Evolutionary conservation across 2,329 filamentous ascomycete species (phyloP), one percentile per base, ranked within the genome.

Genomic region (Cladosporium oxysporum): DNA sequence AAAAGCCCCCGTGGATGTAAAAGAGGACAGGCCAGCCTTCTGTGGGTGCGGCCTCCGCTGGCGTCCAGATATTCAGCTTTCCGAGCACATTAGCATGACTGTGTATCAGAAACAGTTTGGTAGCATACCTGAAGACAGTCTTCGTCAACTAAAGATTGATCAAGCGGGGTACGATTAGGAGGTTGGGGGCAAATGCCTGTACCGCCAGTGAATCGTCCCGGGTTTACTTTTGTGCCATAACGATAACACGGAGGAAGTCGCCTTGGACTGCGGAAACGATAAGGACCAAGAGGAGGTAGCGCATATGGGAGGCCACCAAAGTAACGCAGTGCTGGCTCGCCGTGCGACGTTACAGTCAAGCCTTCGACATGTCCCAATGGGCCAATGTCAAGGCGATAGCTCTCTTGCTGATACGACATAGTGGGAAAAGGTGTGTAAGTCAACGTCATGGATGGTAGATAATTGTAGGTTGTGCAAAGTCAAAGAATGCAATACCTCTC

Each of bases 241-340:
- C 78, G 77, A 71, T 83, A 85, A 28, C 79, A 79, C 11, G 77
- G 64, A 1, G 84, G 81, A 1, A 87, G 74, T 5, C 76, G 75
- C 29, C 79, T 79, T 8, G 85, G 82, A 62, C 77, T 79, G 18
- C 82, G 80, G 76, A 85, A 87, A 62, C 84, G 79, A 67, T 80
- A 79, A 16, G 77, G 74, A 6, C 79, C 79, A 28, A 78, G 67
- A 0, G 84, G 84, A 16, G 84, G 82, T 1, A 85, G 75, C 0
- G 82, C 85, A 67, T 86, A 87, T 0, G 85, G 85, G 0, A 87
- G 74, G 6, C 84, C 84, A 23, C 84, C 84, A 63, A 85, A 85
- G 71, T 82, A 87, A 66, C 82, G 82, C 64, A 82, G 82, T 1
- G 82, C 74, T 6, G 77, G 74, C 21, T 72, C 69, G 16, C 68